A percentile compares a stretch with the other conserved stretches of the same genome.
These are phyloP conservation scores for Candida sp. DNA, from an alignment of 1,139 yeast species.

Conservation along the genomic window DNA sequence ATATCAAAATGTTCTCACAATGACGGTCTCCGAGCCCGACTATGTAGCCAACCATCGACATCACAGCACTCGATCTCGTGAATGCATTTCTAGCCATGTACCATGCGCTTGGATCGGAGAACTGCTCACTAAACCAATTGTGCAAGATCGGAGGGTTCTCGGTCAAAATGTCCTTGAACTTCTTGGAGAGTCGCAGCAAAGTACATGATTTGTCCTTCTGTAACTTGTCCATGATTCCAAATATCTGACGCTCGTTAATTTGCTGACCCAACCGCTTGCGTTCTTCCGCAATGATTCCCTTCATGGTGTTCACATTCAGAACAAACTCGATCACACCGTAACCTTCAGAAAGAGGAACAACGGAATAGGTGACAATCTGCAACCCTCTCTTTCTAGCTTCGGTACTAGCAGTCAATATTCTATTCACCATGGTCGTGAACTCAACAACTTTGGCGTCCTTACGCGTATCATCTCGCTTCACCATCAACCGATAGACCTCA, in stretches of 20 bases:
- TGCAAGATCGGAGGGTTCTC: slow-evolving; percentile 78
- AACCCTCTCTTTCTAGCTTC: slow-evolving; percentile 78
- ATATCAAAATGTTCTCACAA: slow-evolving; percentile 85
- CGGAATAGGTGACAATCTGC: slow-evolving; percentile 82
- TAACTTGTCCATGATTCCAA: slow-evolving; percentile 41
- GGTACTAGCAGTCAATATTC: slow-evolving; percentile 64
- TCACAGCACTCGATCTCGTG: slow-evolving; percentile 87
- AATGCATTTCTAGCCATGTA: slow-evolving; percentile 75
- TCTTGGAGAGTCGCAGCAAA: slow-evolving; percentile 20
- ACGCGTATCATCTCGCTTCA: slow-evolving; percentile 92
- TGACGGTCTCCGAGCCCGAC: slow-evolving; percentile 95
- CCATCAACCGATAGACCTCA: slow-evolving; percentile 67
- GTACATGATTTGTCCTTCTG: slow-evolving; percentile 30
- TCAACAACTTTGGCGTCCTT: slow-evolving; percentile 97
- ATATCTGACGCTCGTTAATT: slow-evolving; percentile 36
- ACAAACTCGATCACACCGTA: slow-evolving; percentile 97
- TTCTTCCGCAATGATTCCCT: slow-evolving; percentile 60
- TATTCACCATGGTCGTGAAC: slow-evolving; percentile 85
- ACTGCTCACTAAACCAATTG: slow-evolving; percentile 87
- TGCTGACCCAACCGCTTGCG: slow-evolving; percentile 39
- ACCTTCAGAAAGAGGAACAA: slow-evolving; percentile 83
- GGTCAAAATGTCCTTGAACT: slow-evolving; percentile 34
- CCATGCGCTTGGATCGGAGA: slow-evolving; percentile 93
- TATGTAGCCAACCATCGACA: slow-evolving; percentile 97
- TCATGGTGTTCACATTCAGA: slow-evolving; percentile 78